Percentiles rank a stretch among this genome's conserved stretches.
Evolutionary conservation across 1,284 basidiomycete genomes (phyloP).

Genomic region (Exobasidium cylindrosporum): DNA sequence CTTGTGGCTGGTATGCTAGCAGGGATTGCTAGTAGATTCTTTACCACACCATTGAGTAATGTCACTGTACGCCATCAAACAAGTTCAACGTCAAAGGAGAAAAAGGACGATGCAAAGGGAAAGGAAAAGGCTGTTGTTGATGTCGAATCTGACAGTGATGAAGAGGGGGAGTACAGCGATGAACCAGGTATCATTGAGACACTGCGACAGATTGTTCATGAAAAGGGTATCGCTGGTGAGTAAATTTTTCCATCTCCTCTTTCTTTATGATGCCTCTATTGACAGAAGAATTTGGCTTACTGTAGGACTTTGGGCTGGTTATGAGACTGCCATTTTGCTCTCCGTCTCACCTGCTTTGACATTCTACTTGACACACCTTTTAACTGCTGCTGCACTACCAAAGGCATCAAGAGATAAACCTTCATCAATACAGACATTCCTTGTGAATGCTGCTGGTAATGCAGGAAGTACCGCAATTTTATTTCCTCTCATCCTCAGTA

Average conservation of each 20-base stretch:
- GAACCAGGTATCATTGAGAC: constrained; percentile 44
- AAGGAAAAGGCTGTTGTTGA: constrained; percentile 14
- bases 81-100: constrained; percentile 27
- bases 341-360: constrained; percentile 56
- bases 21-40: constrained; percentile 57
- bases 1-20: constrained; percentile 58
- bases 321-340: constrained; percentile 53
- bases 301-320: constrained; percentile 57
- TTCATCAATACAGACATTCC: constrained; percentile 55
- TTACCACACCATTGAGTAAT: constrained; percentile 59
- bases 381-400: constrained; percentile 45
- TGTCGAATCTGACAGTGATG: constrained; percentile 21
- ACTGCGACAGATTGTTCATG: constrained; percentile 51
- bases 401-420: constrained; percentile 46
- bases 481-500: constrained; percentile 57
- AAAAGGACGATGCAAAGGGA: constrained; percentile 18
- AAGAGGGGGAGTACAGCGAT: constrained; percentile 22
- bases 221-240: constrained; percentile 47
- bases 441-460: constrained; percentile 57
- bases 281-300: no score
- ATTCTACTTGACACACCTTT: constrained; percentile 50
- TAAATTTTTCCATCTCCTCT: background rate
- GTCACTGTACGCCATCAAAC: constrained; percentile 59
- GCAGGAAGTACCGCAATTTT: constrained; percentile 55
- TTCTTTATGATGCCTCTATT: no score